These are phyloP conservation scores for Thelephora ganbajun DNA, from an alignment of 768 basidiomycete genomes.

Conservation along the genomic window DNA sequence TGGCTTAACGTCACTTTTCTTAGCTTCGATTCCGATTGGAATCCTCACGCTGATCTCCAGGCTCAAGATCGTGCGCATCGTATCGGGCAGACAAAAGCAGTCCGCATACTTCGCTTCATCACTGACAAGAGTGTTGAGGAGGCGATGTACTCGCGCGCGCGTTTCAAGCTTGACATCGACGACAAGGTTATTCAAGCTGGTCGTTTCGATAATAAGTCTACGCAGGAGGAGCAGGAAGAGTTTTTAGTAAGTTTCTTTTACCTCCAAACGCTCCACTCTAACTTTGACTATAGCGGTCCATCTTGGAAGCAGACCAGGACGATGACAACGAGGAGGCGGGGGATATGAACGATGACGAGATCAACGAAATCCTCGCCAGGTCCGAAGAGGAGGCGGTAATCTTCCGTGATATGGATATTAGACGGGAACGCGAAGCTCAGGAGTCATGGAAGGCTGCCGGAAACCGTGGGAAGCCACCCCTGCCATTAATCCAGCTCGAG, in stretches of 20 bases:
- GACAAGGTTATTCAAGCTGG: slow-evolving; percentile 99
- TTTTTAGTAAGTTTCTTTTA: slow-evolving; percentile 50
- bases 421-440: slow-evolving; percentile 56
- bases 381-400: slow-evolving; percentile 61
- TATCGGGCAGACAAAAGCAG: slow-evolving; percentile 98
- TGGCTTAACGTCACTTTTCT: slow-evolving; percentile 1
- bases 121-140: slow-evolving; percentile 98
- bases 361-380: slow-evolving; percentile 86
- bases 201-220: slow-evolving; percentile 97
- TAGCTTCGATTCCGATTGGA: slow-evolving; percentile 83
- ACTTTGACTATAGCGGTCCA: slow-evolving; percentile 48
- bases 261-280: slow-evolving; percentile 5
- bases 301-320: slow-evolving; percentile 82
- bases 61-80: slow-evolving; percentile 99
- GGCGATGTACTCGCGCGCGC: slow-evolving; percentile 90
- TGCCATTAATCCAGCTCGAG: slow-evolving; percentile 65
- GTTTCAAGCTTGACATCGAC: slow-evolving; percentile 95
- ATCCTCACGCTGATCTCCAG: slow-evolving; percentile 97
- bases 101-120: slow-evolving; percentile 91
- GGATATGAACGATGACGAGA: slow-evolving; percentile 88
- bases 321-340: slow-evolving; percentile 84
- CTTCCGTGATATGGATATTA: slow-evolving; percentile 73
- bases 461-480: slow-evolving; percentile 65
- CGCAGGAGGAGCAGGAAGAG: slow-evolving; percentile 94
- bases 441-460: slow-evolving; percentile 62